Base-by-base conservation (phyloP, 2,329 filamentous ascomycete species). In the Cladophialophora yegresii region DNA sequence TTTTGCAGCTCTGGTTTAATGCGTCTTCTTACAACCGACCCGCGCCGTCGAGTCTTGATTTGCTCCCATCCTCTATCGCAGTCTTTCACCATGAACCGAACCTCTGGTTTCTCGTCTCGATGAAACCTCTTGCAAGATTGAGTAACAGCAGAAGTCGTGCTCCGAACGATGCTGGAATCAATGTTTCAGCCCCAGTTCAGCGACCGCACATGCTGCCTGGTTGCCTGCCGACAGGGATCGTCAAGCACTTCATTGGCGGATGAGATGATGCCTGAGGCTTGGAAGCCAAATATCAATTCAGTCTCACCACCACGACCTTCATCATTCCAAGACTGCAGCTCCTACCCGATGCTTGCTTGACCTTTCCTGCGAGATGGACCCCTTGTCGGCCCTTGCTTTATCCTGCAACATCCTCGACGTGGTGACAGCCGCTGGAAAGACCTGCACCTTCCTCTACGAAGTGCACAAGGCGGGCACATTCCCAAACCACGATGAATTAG, bases 381-480 rank as follows among this genome's bases (percentile, higher is more conserved):
- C 20, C 47, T 26, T 50, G 20, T 50, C 47, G 10, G 47, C 47
- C 12, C 47, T 50, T 50, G 20, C 47, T n/a, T 20, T 50, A 12
- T 50, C 47, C 23, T 50, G 47, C 45, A 50, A 50, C 20, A 16
- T 50, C 20, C 47, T 50, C 23, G 47, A 50, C 47, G 20, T 50
- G 47, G n/a, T 50, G 7, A 16, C 47, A 10, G 47, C 47, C 12
- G 47, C 47, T 26, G 47, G 47, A 12, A 50, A 12, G 47, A 50
- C 47, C 23, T 50, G 20, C 47, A 8, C 20, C 47, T 50, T 26
- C 20, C 13, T 50, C 4, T 23, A 4, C 7, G 47, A 50, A 10
- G 47, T 50, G 47, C 20, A 50, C 47, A 50, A 50, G 47, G 47
- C 47, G 5, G 47, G 47, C 47, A 20, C 47, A 8, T 50, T 50